Base-by-base conservation (phyloP, 140 eudicot genomes). In the Stevia rebaudiana region DNA sequence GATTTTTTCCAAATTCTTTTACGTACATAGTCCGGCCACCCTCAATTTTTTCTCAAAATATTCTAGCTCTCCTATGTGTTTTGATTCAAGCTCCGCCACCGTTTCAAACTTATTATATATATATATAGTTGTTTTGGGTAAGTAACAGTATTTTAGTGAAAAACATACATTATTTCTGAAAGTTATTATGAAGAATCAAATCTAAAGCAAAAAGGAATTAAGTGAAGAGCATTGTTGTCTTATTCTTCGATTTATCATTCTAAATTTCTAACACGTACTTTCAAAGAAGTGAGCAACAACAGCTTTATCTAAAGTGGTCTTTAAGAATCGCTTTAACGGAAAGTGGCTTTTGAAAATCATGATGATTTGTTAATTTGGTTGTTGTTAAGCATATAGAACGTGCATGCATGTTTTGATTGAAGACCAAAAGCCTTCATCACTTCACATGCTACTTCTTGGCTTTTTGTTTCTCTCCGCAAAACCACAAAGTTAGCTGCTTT, bases 361-460 rank as follows among this genome's bases (percentile, higher is more conserved):
- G n/a, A 22, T 58, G n/a, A 52, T 35, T 11, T 13, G 50, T 66
- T 19, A 43, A 43, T 43, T 63, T 63, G 10, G 42, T 0, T 40
- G 53, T 8, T 21, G 36, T 11, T 60, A 53, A 63, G 37, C 69
- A 47, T 66, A 50, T 21, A 35, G 51, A 67, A 67, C 72, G 51
- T 69, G 75, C 68, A 58, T 65, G 49, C 50, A 35, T 51, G 53
- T 51, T 67, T 48, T 65, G 48, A 57, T 30, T 69, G 37, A 55
- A 68, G 12, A 42, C 25, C 47, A 33, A 25, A 44, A 57, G 4
- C 43, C 56, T 8, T 15, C 56, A 69, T 69, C 62, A 17, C 46
- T 69, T 69, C 75, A 69, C 75, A 69, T 69, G 74, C 74, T 54
- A 55, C 47, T 69, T 69, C 65, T 56, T 69, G 74, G 74, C 74